A percentile compares a stretch with the other conserved stretches of the same genome.
Conservation (phyloP, 257 asterid species). For the Plantago major region DNA sequence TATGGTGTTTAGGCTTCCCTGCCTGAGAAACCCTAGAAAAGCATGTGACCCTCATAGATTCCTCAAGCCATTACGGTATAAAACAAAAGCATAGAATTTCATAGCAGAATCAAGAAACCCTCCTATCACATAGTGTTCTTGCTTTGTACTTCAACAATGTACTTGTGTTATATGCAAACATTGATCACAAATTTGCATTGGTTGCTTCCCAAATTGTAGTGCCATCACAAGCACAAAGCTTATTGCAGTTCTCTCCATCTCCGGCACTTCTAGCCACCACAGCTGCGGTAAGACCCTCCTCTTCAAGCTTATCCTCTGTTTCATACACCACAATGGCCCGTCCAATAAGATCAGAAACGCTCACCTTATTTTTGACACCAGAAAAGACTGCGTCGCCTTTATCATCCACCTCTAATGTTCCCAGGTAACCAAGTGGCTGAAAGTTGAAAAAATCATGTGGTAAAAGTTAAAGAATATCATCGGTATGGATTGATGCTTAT, state of each 20-base stretch:
- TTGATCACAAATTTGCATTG: constrained; percentile 35
- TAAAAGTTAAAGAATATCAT: background rate
- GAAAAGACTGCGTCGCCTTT: constrained; percentile 65
- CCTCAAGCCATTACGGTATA: too few relatives aligned
- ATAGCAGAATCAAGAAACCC: too few relatives aligned
- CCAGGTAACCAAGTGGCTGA: constrained; percentile 91
- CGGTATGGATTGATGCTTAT: too few relatives aligned
- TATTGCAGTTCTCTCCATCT: constrained; percentile 88
- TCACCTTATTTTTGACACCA: constrained; percentile 58
- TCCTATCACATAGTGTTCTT: too few relatives aligned
- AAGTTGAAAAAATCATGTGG: background rate
- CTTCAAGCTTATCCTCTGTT: constrained; percentile 52
- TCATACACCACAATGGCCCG: constrained; percentile 69
- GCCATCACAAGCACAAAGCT: constrained; percentile 89
- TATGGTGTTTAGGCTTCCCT: too few relatives aligned
- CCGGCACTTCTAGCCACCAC: constrained; percentile 97
- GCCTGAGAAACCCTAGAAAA: too few relatives aligned
- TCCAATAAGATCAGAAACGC: constrained; percentile 73
- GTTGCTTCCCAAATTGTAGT: constrained; percentile 93
- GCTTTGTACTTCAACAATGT: too few relatives aligned
- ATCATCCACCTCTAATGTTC: constrained; percentile 65
- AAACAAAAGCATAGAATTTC: too few relatives aligned
- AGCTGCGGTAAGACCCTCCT: constrained; percentile 71
- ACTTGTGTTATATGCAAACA: background rate
- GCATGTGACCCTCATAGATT: too few relatives aligned